phyloP scores from a whole-genome alignment of 2,329 filamentous ascomycete genomes.

The Diplodia sapinea region DNA sequence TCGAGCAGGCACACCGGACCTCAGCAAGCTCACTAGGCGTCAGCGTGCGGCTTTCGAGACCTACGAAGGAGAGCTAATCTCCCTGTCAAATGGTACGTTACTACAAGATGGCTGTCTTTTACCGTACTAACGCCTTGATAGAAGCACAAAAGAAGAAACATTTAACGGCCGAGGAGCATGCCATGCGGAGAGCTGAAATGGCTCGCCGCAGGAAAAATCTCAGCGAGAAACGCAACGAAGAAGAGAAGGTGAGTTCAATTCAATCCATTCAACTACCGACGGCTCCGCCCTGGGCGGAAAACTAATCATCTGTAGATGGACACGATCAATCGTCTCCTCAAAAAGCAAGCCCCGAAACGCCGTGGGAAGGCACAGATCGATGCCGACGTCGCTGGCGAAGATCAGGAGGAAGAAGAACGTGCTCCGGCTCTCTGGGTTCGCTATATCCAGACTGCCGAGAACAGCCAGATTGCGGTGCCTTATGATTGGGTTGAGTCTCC shows the following conservation, averaged over 20 bases:
- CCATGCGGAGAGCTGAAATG: constrained; percentile 76
- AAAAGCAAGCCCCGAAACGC: constrained; percentile 80
- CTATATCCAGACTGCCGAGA: constrained; percentile 72
- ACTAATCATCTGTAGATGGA: constrained; percentile 67
- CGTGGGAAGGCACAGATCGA: constrained; percentile 47
- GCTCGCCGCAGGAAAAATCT: constrained; percentile 74
- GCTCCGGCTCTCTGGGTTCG: constrained; percentile 69
- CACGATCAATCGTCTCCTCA: constrained; percentile 87
- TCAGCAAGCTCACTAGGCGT: constrained; percentile 70
- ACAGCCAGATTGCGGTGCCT: constrained; percentile 68
- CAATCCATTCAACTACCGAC: background rate
- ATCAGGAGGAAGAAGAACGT: constrained; percentile 57
- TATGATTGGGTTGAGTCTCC: constrained; percentile 71
- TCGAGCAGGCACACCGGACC: constrained; percentile 65
- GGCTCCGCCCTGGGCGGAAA: background rate
- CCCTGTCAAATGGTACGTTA: constrained; percentile 56
- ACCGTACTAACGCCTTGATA: constrained; percentile 36
- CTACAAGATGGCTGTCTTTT: constrained; percentile 24
- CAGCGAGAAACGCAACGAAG: constrained; percentile 77
- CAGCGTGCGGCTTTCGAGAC: constrained; percentile 67
- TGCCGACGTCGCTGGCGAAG: constrained; percentile 44
- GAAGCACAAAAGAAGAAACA: constrained; percentile 76
- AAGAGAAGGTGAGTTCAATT: constrained; percentile 66
- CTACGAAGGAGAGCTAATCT: constrained; percentile 55
- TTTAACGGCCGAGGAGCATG: constrained; percentile 73